These are phyloP conservation scores for Anacardium occidentale DNA, from an alignment of 345 rosid species.

Conservation along the genomic window DNA sequence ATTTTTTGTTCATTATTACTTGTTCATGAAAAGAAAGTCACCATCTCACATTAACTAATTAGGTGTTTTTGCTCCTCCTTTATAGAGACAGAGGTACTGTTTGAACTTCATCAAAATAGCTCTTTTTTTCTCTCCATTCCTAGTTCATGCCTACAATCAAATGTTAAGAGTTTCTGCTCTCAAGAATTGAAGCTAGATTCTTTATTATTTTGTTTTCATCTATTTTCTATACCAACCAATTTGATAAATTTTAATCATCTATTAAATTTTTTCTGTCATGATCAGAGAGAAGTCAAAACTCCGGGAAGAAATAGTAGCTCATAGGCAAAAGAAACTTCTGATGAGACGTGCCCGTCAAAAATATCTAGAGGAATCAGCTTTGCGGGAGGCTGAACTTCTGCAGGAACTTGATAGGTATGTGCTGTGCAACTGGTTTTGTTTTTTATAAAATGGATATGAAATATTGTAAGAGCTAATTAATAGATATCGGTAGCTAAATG, in stretches of 20 bases:
- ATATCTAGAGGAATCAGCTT: constrained; percentile 66
- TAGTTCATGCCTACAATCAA: neutral
- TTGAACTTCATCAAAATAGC: constrained; percentile 3
- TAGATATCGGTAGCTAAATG: constrained; percentile 14
- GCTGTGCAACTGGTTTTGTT: constrained; percentile 12
- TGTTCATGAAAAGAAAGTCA: neutral
- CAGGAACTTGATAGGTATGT: constrained; percentile 74
- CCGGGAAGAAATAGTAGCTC: constrained; percentile 55
- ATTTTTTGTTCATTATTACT: neutral
- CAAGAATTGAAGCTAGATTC: neutral
- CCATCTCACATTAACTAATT: neutral
- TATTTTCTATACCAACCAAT: neutral
- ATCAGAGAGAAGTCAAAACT: constrained; percentile 66
- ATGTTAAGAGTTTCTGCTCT: neutral
- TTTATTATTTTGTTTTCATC: neutral
- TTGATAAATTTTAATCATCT: neutral
- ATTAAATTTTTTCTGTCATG: neutral
- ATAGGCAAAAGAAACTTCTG: constrained; percentile 64
- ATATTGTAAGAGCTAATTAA: constrained; percentile 1
- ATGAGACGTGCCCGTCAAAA: constrained; percentile 61
- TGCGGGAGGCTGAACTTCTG: constrained; percentile 62
- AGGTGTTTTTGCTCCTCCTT: neutral
- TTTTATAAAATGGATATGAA: constrained; percentile 1
- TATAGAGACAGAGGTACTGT: neutral
- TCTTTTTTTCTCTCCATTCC: neutral